Percentiles rank a stretch among this genome's conserved stretches.
phyloP scores from a whole-genome alignment of 257 asterid genomes.

The Solanum raphanifolium region DNA sequence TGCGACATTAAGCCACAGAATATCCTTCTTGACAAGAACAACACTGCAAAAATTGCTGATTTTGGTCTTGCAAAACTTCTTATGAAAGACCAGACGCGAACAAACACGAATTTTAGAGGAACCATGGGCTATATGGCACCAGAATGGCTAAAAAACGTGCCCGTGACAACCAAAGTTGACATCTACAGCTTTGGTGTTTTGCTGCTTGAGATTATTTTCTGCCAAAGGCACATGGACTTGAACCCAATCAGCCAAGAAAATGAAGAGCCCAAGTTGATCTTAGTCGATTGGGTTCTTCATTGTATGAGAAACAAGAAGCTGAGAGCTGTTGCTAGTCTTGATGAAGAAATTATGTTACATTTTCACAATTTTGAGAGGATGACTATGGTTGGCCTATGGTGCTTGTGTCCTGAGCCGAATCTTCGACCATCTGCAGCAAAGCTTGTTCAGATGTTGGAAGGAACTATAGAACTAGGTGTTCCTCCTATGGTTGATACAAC shows the following conservation, averaged over 20 bases:
- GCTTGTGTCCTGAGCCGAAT: neutral
- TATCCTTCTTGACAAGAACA: slow-evolving; percentile 38
- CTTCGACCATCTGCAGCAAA: neutral
- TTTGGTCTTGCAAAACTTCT: slow-evolving; percentile 50
- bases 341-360: neutral
- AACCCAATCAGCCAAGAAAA: neutral
- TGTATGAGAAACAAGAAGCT: neutral
- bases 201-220: slow-evolving; percentile 26
- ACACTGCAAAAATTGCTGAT: slow-evolving; percentile 49
- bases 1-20: slow-evolving; percentile 62
- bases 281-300: neutral
- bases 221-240: slow-evolving; percentile 1
- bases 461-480: neutral
- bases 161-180: slow-evolving; percentile 47
- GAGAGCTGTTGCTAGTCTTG: neutral
- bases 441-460: slow-evolving; percentile 2
- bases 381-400: neutral
- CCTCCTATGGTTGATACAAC: neutral
- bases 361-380: neutral
- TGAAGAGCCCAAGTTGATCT: neutral
- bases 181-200: slow-evolving; percentile 51
- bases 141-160: slow-evolving; percentile 40
- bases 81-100: slow-evolving; percentile 34
- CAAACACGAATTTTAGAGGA: slow-evolving; percentile 38
- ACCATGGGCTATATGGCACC: slow-evolving; percentile 67